Evolutionary conservation across 768 basidiomycete genomes (phyloP).

Genomic region (Krasilnikovozyma curviuscula): DNA sequence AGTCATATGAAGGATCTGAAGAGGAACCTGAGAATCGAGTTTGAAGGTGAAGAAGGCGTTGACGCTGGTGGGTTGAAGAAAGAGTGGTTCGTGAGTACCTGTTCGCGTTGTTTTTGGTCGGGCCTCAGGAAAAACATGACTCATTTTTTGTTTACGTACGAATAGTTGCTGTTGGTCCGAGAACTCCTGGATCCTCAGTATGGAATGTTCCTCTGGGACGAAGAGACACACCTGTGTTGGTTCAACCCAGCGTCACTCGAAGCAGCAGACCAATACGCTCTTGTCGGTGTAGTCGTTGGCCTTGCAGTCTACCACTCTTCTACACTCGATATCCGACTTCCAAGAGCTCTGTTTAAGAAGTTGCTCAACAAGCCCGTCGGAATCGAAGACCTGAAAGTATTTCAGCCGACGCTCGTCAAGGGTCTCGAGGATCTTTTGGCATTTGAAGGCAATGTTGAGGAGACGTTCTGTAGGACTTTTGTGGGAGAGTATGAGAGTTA

Average conservation of each 20-base stretch:
- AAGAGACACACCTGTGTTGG: constrained; percentile 2
- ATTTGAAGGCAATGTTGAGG: constrained; percentile 8
- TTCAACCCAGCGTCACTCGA: constrained; percentile 11
- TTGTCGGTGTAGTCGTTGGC: constrained; percentile 9
- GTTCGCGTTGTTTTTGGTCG: no score
- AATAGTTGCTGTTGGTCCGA: constrained; percentile 4
- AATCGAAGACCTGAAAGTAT: constrained; percentile 4
- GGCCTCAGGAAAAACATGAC: no score
- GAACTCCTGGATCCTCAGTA: constrained; percentile 4
- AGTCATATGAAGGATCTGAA: constrained; percentile 5
- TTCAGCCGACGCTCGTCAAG: constrained; percentile 4
- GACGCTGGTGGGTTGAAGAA: constrained; percentile 11
- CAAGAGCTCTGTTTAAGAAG: constrained; percentile 1
- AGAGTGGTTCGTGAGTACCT: constrained; percentile 13
- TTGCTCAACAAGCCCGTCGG: constrained; percentile 8
- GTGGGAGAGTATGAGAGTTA: constrained; percentile 54
- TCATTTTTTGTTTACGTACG: no score
- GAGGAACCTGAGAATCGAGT: constrained; percentile 7
- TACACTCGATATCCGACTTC: constrained; percentile 5
- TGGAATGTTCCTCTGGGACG: constrained; percentile 8
- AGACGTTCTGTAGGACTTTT: constrained; percentile 2
- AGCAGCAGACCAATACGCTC: constrained; percentile 9
- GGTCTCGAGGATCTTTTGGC: constrained; percentile 5
- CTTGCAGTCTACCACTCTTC: constrained; percentile 6
- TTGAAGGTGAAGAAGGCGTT: constrained; percentile 6